A percentile compares a stretch with the other conserved stretches of the same genome.
These are phyloP conservation scores for Ceratocystis eucalypticola DNA, from an alignment of 2,329 filamentous ascomycete genomes.

Conservation along the genomic window DNA sequence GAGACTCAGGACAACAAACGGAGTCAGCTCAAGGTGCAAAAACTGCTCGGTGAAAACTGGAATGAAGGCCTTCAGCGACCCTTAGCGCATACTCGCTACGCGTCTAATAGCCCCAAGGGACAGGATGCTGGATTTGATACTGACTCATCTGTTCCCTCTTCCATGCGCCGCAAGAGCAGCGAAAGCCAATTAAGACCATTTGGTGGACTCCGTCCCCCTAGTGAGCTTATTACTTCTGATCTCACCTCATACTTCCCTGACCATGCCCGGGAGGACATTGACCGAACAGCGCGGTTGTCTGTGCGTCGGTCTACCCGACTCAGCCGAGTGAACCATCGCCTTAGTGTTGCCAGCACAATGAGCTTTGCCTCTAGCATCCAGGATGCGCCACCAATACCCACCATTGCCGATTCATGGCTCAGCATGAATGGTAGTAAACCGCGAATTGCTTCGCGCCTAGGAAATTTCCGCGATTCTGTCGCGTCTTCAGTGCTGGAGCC, in stretches of 20 bases:
- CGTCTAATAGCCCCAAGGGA: constrained; percentile 45
- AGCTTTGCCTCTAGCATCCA: constrained; percentile 86
- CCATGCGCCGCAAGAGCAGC: constrained; percentile 31
- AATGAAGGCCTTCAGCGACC: constrained; percentile 70
- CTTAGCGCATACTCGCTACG: constrained; percentile 55
- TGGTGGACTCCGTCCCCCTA: constrained; percentile 82
- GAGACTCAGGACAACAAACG: constrained; percentile 51
- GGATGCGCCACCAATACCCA: constrained; percentile 88
- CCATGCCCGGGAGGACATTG: constrained; percentile 85
- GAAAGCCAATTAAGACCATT: constrained; percentile 55
- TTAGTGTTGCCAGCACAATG: constrained; percentile 86
- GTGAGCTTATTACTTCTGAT: constrained; percentile 93
- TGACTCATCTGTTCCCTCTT: constrained; percentile 35
- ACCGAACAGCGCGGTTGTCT: constrained; percentile 85
- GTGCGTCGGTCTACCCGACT: constrained; percentile 80
- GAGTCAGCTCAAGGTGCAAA: constrained; percentile 77
- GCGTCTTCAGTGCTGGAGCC: constrained; percentile 81
- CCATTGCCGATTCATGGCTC: constrained; percentile 88
- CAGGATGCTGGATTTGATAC: constrained; percentile 24
- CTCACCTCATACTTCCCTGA: constrained; percentile 95
- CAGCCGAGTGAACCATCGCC: constrained; percentile 80
- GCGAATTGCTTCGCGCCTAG: constrained; percentile 37
- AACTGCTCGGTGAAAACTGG: constrained; percentile 77
- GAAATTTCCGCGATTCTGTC: constrained; percentile 70
- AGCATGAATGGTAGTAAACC: constrained; percentile 27